A percentile compares a stretch with the other conserved stretches of the same genome.
These are phyloP conservation scores for Pichia sp. DNA, from an alignment of 1,139 yeast species.

Conservation along the genomic window DNA sequence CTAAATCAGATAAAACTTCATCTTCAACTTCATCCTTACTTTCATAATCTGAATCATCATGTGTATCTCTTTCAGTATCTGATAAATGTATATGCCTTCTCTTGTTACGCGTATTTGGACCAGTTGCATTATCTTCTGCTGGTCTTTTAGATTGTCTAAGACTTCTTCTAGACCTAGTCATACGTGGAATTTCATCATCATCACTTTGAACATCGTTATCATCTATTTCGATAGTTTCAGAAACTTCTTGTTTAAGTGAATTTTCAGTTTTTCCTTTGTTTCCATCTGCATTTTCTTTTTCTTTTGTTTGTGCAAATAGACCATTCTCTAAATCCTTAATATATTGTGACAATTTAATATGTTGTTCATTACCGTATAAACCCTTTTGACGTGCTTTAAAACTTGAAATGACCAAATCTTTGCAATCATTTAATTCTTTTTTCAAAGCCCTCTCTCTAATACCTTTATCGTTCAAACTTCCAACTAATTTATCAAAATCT, in stretches of 20 bases:
- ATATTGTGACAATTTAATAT: slow-evolving; percentile 35
- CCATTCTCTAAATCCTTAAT: slow-evolving; percentile 33
- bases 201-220: too few relatives aligned
- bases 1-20: too few relatives aligned
- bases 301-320: slow-evolving; percentile 28
- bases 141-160: not conserved
- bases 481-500: slow-evolving; percentile 50
- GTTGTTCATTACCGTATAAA: slow-evolving; percentile 36
- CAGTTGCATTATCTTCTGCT: not conserved
- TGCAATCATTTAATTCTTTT: slow-evolving; percentile 53
- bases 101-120: not conserved
- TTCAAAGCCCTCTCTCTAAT: slow-evolving; percentile 61
- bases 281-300: slow-evolving; percentile 18
- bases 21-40: not conserved
- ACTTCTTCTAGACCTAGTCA: not conserved
- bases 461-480: slow-evolving; percentile 76
- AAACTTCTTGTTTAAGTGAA: too few relatives aligned
- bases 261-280: too few relatives aligned
- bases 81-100: not conserved
- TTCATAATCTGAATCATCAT: too few relatives aligned
- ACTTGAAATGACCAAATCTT: slow-evolving; percentile 50
- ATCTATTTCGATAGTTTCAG: slow-evolving; percentile 19
- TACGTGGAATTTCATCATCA: slow-evolving; percentile 5
- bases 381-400: slow-evolving; percentile 56
- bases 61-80: too few relatives aligned